Evolutionary conservation across 164 flowering plant species (phyloP).

Genomic region (Liquidambar formosana): DNA sequence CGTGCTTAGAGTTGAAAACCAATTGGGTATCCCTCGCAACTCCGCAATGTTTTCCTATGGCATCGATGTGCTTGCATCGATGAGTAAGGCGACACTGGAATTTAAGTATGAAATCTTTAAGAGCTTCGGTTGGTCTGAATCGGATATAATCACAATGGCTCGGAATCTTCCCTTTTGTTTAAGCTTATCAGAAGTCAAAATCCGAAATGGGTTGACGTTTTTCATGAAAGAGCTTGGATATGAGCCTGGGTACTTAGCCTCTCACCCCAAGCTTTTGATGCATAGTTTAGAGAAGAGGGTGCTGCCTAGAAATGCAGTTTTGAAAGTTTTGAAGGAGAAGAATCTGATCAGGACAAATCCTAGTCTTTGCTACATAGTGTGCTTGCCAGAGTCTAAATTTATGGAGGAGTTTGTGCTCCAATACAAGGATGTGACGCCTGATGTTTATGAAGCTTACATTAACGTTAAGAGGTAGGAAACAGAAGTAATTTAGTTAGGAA

Average conservation of each 20-base stretch:
- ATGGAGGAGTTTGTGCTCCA: constrained; percentile 7
- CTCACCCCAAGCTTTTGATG: constrained; percentile 9
- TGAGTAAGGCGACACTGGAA: constrained; percentile 3
- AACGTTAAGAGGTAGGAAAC: too few relatives aligned
- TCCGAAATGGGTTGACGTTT: constrained; percentile 8
- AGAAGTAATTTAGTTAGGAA: too few relatives aligned
- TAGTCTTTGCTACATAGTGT: not conserved
- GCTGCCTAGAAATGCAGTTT: constrained; percentile 4
- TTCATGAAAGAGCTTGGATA: constrained; percentile 19
- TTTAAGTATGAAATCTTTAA: constrained; percentile 12
- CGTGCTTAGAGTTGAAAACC: constrained; percentile 7
- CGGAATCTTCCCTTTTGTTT: constrained; percentile 2
- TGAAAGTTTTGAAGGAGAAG: constrained; percentile 11
- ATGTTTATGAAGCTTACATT: constrained; percentile 14
- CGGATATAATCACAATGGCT: constrained; percentile 9
- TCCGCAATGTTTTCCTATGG: constrained; percentile 15
- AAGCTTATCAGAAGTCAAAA: constrained; percentile 6
- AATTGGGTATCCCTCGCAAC: constrained; percentile 18
- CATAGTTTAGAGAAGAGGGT: constrained; percentile 25
- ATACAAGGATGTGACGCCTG: constrained; percentile 18
- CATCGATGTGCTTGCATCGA: not conserved
- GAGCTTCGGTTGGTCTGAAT: constrained; percentile 27
- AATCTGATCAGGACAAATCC: constrained; percentile 2
- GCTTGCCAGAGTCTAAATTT: constrained; percentile 10
- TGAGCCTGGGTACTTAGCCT: constrained; percentile 14